A percentile compares a stretch with the other conserved stretches of the same genome.
Conservation (phyloP, 192 early-diverging fungal genomes). For the Nowakowskiella sp. region DNA sequence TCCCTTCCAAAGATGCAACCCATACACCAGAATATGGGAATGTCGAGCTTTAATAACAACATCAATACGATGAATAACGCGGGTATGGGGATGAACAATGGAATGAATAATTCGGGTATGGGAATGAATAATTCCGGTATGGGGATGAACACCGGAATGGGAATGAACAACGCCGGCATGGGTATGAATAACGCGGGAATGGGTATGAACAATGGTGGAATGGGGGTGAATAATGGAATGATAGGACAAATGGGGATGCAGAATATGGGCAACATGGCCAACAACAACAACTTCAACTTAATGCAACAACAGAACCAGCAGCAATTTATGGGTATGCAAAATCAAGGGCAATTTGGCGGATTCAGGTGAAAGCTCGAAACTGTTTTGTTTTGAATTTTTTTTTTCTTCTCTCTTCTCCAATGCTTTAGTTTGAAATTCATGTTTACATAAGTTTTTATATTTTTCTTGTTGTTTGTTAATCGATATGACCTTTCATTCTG, state of each 20-base stretch:
- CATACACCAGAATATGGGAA: background rate
- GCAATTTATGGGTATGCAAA: too few species aligned
- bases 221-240: slow-evolving; percentile 12
- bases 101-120: slow-evolving; percentile 12
- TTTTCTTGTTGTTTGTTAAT: too few species aligned
- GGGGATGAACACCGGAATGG: slow-evolving; percentile 4
- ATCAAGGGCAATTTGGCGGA: too few species aligned
- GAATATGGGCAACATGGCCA: too few species aligned
- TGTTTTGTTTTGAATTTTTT: too few species aligned
- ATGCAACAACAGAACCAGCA: too few species aligned
- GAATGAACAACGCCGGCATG: background rate
- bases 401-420: background rate
- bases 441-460: too few species aligned
- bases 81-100: slow-evolving; percentile 14
- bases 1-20: too few species aligned
- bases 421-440: too few species aligned
- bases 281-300: too few species aligned
- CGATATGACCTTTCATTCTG: background rate
- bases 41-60: background rate
- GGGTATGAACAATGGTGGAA: slow-evolving; percentile 10
- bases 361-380: too few species aligned
- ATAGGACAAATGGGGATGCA: slow-evolving; percentile 17
- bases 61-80: background rate
- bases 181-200: background rate
- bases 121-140: background rate